Percentiles rank a stretch among this genome's conserved stretches.
Evolutionary conservation across 768 basidiomycete genomes (phyloP).

Genomic region (Rhodotorula kratochvilovae): DNA sequence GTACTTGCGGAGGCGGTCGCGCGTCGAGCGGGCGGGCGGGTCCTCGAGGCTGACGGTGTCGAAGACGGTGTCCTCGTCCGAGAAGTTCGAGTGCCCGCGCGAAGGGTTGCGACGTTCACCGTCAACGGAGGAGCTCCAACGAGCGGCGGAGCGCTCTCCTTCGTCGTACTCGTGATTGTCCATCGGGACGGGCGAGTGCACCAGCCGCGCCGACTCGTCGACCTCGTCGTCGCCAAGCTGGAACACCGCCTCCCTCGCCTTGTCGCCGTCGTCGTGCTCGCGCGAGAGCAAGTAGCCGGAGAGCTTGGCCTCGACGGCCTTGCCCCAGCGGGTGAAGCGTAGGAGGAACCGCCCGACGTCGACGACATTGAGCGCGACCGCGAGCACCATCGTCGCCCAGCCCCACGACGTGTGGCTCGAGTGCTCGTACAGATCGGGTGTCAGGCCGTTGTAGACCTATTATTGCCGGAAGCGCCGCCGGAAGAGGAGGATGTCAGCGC

Average conservation of each 20-base stretch:
- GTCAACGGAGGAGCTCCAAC: no score
- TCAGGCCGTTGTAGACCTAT: constrained; percentile 67
- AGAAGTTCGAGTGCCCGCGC: constrained; percentile 13
- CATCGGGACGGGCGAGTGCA: neutral
- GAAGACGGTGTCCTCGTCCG: constrained; percentile 31
- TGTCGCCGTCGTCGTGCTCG: neutral
- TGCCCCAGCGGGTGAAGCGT: constrained; percentile 4
- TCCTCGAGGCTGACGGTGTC: constrained; percentile 28
- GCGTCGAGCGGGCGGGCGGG: neutral
- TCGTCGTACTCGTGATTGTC: neutral
- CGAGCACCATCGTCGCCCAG: constrained; percentile 55
- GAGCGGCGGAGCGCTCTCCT: neutral
- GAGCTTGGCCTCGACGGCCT: neutral
- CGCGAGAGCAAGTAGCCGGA: neutral
- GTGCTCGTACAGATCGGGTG: constrained; percentile 67
- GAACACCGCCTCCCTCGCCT: neutral
- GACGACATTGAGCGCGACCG: constrained; percentile 53
- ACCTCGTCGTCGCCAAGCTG: constrained; percentile 15
- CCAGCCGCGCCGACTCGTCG: constrained; percentile 6
- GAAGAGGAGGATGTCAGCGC: constrained; percentile 52
- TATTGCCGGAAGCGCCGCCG: constrained; percentile 52
- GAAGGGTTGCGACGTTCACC: neutral
- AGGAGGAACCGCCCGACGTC: constrained; percentile 53
- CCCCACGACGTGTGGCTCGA: constrained; percentile 63
- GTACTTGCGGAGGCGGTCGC: neutral